These are phyloP conservation scores for Quaeritorhiza haematococci DNA, from an alignment of 371 early-diverging fungal species.

Conservation along the genomic window DNA sequence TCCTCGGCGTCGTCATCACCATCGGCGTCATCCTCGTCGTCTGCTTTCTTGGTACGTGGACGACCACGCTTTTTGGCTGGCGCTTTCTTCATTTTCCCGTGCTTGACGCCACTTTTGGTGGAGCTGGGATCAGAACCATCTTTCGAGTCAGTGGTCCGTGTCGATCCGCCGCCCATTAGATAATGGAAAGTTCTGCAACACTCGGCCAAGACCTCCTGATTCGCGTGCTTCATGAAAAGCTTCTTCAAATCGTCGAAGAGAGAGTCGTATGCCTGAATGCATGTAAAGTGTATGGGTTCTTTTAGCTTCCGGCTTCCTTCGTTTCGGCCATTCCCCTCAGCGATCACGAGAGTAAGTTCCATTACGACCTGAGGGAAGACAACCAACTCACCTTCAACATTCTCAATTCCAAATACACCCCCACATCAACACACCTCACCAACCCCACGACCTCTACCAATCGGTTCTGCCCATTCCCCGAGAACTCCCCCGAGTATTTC, in stretches of 20 bases:
- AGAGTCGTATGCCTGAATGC: conserved; percentile 47
- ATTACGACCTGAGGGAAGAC: neutral
- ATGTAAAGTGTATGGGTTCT: neutral
- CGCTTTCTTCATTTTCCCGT: no score
- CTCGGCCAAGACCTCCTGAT: conserved; percentile 27
- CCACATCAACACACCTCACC: conserved; percentile 54
- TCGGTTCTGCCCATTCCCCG: conserved; percentile 27
- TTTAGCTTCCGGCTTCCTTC: no score
- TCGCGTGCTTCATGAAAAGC: conserved; percentile 50
- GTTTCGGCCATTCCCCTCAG: no score
- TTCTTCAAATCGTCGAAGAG: conserved; percentile 55
- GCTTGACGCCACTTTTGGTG: no score
- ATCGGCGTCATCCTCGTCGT: neutral
- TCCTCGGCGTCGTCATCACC: neutral
- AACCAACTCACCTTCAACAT: conserved; percentile 46
- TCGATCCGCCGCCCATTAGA: conserved; percentile 21
- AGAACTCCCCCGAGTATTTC: conserved; percentile 58
- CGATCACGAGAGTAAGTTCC: neutral
- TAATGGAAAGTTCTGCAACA: conserved; percentile 13
- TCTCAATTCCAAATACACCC: conserved; percentile 60
- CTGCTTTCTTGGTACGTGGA: neutral
- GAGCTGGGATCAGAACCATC: no score
- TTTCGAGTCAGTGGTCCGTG: no score
- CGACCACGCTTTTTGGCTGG: no score
- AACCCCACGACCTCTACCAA: conserved; percentile 51